phyloP scores from a whole-genome alignment of 352 stramenopile species.

The Pythium aquatile region DNA sequence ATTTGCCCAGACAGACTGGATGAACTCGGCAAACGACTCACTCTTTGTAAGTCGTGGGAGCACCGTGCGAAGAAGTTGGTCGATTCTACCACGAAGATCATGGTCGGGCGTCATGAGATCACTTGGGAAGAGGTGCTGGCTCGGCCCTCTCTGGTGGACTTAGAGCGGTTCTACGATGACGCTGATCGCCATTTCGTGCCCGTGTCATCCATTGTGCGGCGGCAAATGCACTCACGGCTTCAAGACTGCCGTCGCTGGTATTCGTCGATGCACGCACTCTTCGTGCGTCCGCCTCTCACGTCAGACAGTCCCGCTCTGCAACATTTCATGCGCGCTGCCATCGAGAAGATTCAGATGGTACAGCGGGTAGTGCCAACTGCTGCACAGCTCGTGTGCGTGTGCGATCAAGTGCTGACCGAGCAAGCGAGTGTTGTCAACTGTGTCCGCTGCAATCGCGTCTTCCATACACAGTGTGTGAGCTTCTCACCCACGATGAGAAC shows the following conservation, averaged over 20 bases:
- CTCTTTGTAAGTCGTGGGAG: slow-evolving; percentile 58
- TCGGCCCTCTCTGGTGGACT: slow-evolving; percentile 43
- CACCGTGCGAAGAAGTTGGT: slow-evolving; percentile 47
- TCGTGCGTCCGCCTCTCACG: slow-evolving; percentile 45
- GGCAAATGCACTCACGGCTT: slow-evolving; percentile 57
- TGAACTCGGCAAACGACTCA: slow-evolving; percentile 52
- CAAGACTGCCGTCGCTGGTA: slow-evolving; percentile 75
- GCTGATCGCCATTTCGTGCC: slow-evolving; percentile 62
- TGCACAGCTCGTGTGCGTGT: slow-evolving; percentile 61
- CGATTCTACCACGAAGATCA: slow-evolving; percentile 9
- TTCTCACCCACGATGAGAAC: not conserved
- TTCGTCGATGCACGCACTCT: slow-evolving; percentile 45
- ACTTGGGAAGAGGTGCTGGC: slow-evolving; percentile 23
- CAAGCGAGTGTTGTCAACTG: slow-evolving; percentile 51
- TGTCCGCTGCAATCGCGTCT: slow-evolving; percentile 45
- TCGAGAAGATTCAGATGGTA: slow-evolving; percentile 33
- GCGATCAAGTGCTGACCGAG: slow-evolving; percentile 62
- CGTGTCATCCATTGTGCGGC: slow-evolving; percentile 53
- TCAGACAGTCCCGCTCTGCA: slow-evolving; percentile 30
- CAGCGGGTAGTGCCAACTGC: slow-evolving; percentile 16
- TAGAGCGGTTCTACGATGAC: slow-evolving; percentile 49
- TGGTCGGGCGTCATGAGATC: slow-evolving; percentile 13
- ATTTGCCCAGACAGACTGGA: slow-evolving; percentile 40
- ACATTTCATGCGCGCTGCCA: slow-evolving; percentile 46
- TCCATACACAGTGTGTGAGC: slow-evolving; percentile 60